Percentiles rank a stretch among this genome's conserved stretches.
Conservation (phyloP, 805 yeast genomes). For the Pichia cephalocereana region DNA sequence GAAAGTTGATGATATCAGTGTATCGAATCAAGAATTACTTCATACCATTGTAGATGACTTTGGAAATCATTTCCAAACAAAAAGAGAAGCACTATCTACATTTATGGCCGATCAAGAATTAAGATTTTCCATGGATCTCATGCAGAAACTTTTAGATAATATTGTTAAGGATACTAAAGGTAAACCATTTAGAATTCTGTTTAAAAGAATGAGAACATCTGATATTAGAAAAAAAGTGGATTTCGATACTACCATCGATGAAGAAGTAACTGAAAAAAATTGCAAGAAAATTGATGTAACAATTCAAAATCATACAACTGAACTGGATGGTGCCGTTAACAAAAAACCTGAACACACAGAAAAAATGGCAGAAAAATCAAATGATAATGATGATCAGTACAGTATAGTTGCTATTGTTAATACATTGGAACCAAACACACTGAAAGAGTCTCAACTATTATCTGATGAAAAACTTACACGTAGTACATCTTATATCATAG, state of each 20-base stretch:
- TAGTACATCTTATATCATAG: background rate
- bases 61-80: constrained; percentile 23
- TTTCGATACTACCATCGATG: constrained; percentile 1
- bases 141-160: constrained; percentile 36
- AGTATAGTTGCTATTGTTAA: constrained; percentile 10
- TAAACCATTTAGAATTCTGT: constrained; percentile 30
- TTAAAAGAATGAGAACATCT: constrained; percentile 8
- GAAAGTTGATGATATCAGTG: background rate
- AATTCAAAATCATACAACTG: too few species aligned
- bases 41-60: constrained; percentile 18
- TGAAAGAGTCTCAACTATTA: constrained; percentile 11
- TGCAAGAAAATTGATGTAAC: too few species aligned
- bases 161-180: constrained; percentile 26
- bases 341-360: too few species aligned
- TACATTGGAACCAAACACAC: constrained; percentile 4
- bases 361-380: background rate
- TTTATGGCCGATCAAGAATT: constrained; percentile 63
- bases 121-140: constrained; percentile 44
- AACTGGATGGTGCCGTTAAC: too few species aligned
- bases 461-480: constrained; percentile 14
- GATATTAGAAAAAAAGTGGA: constrained; percentile 3
- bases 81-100: constrained; percentile 31
- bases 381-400: background rate
- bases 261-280: background rate
- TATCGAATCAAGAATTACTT: constrained; percentile 6